Conservation (phyloP, 2,329 filamentous ascomycete genomes). For the Microdochium bolleyi region DNA sequence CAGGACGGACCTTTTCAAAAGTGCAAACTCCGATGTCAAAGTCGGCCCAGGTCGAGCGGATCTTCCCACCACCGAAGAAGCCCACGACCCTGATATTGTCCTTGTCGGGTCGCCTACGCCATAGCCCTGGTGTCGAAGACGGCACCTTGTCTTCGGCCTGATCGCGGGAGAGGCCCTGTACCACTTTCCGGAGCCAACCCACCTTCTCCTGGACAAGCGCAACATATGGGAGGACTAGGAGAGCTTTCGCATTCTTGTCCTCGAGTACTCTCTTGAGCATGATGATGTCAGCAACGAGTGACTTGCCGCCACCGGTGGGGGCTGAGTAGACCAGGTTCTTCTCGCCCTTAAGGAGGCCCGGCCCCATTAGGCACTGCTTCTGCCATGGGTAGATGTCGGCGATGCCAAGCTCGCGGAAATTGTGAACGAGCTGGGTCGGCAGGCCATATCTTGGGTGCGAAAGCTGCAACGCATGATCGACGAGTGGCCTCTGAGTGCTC, state of each 20-base stretch:
- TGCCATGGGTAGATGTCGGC: constrained; percentile 73
- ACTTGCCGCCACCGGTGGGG: constrained; percentile 72
- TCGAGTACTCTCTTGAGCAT: constrained; percentile 66
- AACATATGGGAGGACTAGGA: constrained; percentile 70
- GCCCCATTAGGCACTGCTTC: constrained; percentile 62
- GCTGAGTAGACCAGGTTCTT: constrained; percentile 73
- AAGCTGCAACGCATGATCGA: constrained; percentile 51
- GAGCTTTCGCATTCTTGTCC: constrained; percentile 55
- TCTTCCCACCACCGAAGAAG: constrained; percentile 67
- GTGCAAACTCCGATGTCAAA: constrained; percentile 75
- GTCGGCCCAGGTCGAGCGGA: constrained; percentile 60
- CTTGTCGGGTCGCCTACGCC: constrained; percentile 47
- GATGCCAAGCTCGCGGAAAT: constrained; percentile 61
- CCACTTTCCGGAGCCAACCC: constrained; percentile 61
- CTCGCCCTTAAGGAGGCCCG: constrained; percentile 55
- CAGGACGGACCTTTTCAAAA: constrained; percentile 57
- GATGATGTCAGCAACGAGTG: constrained; percentile 63
- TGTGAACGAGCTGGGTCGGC: constrained; percentile 50
- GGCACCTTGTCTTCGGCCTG: constrained; percentile 17
- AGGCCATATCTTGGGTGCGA: constrained; percentile 57
- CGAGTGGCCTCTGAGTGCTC: constrained; percentile 14
- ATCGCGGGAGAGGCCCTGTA: constrained; percentile 47
- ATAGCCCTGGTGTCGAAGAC: constrained; percentile 31
- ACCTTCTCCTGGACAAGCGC: constrained; percentile 75
- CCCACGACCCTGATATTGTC: constrained; percentile 58